These are phyloP conservation scores for Cylindrotheca fusiformis DNA, from an alignment of 108 stramenopile species.

Conservation along the genomic window DNA sequence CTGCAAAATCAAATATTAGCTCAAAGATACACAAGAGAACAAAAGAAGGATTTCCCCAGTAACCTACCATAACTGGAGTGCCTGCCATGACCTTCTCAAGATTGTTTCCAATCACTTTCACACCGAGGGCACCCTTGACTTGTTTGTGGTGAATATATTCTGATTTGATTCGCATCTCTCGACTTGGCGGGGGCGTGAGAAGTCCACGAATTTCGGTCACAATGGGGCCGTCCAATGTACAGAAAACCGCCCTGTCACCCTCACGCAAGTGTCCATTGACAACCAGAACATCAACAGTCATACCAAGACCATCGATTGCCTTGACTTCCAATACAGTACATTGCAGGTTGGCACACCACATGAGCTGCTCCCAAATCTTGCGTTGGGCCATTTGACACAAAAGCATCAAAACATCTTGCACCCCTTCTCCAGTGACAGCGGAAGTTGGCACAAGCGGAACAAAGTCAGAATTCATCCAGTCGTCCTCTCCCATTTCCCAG, in stretches of 20 bases:
- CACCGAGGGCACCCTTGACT: slow-evolving; percentile 95
- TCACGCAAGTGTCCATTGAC: slow-evolving; percentile 91
- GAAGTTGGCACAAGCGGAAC: slow-evolving; percentile 97
- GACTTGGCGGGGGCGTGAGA: slow-evolving; percentile 95
- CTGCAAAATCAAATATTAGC: slow-evolving; percentile 1
- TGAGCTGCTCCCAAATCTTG: slow-evolving; percentile 87
- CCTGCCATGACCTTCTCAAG: slow-evolving; percentile 98
- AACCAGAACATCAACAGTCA: slow-evolving; percentile 97
- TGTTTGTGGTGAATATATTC: slow-evolving; percentile 97
- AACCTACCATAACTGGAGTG: slow-evolving; percentile 85
- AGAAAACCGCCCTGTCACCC: slow-evolving; percentile 96
- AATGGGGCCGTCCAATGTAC: slow-evolving; percentile 96
- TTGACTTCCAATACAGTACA: slow-evolving; percentile 98
- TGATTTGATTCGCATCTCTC: slow-evolving; percentile 97
- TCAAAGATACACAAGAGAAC: slow-evolving; percentile 2
- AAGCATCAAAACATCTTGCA: slow-evolving; percentile 94
- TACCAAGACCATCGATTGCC: slow-evolving; percentile 98
- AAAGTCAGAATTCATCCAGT: slow-evolving; percentile 87
- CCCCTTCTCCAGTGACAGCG: slow-evolving; percentile 98
- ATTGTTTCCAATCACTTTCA: slow-evolving; percentile 94
- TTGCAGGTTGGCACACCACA: slow-evolving; percentile 94
- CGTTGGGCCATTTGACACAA: slow-evolving; percentile 93
- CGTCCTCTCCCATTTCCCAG: slow-evolving; percentile 98
- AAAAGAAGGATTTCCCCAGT: not conserved
- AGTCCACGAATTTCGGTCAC: slow-evolving; percentile 96